phyloP scores from a whole-genome alignment of 257 asterid species.

The Ajuga chamaepitys region DNA sequence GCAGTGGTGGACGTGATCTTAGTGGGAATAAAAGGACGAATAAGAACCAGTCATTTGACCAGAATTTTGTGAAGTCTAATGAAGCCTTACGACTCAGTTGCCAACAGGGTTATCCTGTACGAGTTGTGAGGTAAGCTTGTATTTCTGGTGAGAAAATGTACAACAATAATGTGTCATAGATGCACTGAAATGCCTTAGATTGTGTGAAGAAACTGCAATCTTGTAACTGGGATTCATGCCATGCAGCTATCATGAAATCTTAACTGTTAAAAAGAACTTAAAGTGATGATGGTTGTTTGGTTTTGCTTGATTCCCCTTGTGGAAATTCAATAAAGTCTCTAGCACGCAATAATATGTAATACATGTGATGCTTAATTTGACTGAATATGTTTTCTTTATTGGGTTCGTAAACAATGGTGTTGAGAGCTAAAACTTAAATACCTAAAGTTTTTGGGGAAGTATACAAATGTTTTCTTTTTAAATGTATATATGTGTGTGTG shows the following conservation, averaged over 20 bases:
- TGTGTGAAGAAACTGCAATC: background rate
- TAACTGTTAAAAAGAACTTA: background rate
- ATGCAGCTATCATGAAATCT: background rate
- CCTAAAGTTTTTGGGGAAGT: background rate
- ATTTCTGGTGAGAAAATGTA: background rate
- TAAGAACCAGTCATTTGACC: constrained; percentile 75
- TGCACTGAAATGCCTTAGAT: background rate
- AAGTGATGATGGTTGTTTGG: background rate
- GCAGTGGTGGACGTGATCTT: constrained; percentile 92
- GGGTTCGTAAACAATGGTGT: background rate
- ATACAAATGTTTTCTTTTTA: background rate
- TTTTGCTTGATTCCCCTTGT: background rate
- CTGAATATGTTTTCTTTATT: background rate
- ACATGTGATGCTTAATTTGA: background rate
- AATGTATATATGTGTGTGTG: background rate
- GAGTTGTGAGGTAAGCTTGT: constrained; percentile 77
- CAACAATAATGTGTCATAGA: background rate
- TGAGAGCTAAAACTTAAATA: background rate
- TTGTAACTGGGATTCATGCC: background rate
- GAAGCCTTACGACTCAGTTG: constrained; percentile 87
- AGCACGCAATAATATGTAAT: background rate
- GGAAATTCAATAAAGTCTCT: background rate
- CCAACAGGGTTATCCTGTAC: constrained; percentile 79
- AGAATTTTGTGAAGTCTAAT: constrained; percentile 51
- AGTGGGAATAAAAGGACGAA: constrained; percentile 86